phyloP scores from a whole-genome alignment of 2,329 filamentous ascomycete species.

The Verticillium isaacii region DNA sequence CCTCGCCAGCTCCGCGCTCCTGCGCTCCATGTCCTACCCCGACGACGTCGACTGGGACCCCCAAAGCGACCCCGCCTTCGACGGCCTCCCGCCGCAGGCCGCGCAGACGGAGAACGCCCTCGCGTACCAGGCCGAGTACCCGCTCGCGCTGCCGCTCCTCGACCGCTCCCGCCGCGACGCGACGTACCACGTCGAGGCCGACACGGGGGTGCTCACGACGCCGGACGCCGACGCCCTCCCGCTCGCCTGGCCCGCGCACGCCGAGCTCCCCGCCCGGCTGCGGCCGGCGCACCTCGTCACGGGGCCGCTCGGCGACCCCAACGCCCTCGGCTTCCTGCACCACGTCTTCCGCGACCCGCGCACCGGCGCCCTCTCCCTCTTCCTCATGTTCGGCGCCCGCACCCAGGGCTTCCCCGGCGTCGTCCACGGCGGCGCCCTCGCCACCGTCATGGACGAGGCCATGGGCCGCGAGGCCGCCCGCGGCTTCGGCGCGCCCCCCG shows the following conservation, averaged over 20 bases:
- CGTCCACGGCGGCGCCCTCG: conserved; percentile 31
- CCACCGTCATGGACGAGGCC: conserved; percentile 31
- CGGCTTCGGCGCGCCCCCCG: neutral
- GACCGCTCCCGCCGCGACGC: neutral
- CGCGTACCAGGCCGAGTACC: neutral
- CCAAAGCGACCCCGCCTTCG: neutral
- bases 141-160: neutral
- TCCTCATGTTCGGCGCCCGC: conserved; percentile 26
- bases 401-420: conserved; percentile 25
- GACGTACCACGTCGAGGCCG: neutral
- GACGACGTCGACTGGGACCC: neutral
- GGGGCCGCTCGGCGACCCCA: conserved; percentile 19
- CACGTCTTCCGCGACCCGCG: conserved; percentile 23
- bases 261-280: neutral
- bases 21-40: neutral
- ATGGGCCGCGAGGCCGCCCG: conserved; percentile 20
- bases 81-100: neutral
- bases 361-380: conserved; percentile 20
- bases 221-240: neutral
- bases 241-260: neutral
- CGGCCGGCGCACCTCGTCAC: conserved; percentile 27
- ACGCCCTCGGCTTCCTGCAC: conserved; percentile 26
- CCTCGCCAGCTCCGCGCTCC: neutral
- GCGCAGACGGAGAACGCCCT: neutral
- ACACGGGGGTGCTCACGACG: neutral